phyloP scores from a whole-genome alignment of 2,329 filamentous ascomycete genomes.

The Rachicladosporium sp. region DNA sequence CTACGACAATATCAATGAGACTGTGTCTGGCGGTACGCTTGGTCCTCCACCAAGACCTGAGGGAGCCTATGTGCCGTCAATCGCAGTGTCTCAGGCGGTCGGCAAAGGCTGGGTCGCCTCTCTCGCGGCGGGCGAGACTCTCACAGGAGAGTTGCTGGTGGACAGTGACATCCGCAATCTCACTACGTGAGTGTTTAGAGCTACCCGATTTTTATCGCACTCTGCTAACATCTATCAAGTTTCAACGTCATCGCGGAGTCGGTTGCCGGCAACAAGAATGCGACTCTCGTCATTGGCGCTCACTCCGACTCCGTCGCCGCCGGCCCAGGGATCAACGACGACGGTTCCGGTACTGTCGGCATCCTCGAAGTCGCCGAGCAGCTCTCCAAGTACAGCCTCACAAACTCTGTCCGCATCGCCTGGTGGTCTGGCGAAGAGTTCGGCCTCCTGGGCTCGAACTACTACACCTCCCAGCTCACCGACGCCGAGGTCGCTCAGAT shows the following conservation, averaged over 20 bases:
- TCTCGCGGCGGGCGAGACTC: conserved; percentile 33
- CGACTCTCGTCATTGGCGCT: conserved; percentile 24
- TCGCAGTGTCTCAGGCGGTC: conserved; percentile 49
- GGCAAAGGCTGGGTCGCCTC: conserved; percentile 42
- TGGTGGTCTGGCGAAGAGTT: conserved; percentile 29
- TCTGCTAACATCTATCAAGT: conserved; percentile 13
- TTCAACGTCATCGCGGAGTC: conserved; percentile 29
- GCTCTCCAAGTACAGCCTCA: conserved; percentile 37
- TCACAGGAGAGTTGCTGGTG: conserved; percentile 28
- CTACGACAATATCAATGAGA: conserved; percentile 56
- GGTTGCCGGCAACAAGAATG: conserved; percentile 24
- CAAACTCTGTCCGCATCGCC: conserved; percentile 31
- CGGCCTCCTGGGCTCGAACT: conserved; percentile 27
- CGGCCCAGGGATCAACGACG: conserved; percentile 31
- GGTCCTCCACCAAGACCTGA: conserved; percentile 22
- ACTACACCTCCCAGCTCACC: conserved; percentile 27
- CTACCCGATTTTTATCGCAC: conserved; percentile 9
- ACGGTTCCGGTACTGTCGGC: conserved; percentile 26
- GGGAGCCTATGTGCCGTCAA: conserved; percentile 49
- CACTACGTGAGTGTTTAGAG: conserved; percentile 22
- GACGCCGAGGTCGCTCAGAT: conserved; percentile 22
- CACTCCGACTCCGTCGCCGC: conserved; percentile 26
- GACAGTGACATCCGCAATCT: conserved; percentile 32
- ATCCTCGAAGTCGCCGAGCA: conserved; percentile 26
- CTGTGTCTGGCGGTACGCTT: conserved; percentile 31